Evolutionary conservation across 2,329 filamentous ascomycete genomes (phyloP).

Genomic region (Tolypocladium sp.): DNA sequence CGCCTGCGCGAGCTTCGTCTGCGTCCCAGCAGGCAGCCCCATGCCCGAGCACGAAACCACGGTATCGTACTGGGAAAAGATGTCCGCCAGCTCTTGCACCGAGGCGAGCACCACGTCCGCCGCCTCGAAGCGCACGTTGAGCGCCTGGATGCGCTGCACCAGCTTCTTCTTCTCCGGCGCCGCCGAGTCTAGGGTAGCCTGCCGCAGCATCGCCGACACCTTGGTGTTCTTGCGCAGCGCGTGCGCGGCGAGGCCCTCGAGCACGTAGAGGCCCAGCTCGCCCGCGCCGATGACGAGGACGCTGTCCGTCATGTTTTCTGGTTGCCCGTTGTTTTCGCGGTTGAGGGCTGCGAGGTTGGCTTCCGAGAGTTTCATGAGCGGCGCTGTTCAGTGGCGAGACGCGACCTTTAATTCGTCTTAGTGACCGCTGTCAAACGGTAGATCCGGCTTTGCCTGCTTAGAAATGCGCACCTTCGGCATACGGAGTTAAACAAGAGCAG

Average conservation of each 20-base stretch:
- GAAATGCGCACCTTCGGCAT: background rate
- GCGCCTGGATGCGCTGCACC: conserved; percentile 21
- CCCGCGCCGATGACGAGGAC: conserved; percentile 58
- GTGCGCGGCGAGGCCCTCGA: conserved; percentile 40
- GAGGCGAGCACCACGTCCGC: conserved; percentile 34
- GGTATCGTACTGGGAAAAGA: conserved; percentile 38
- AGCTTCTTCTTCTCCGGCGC: conserved; percentile 25
- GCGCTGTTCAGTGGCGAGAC: background rate
- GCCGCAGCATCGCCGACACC: conserved; percentile 47
- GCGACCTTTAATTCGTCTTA: background rate
- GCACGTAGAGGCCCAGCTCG: conserved; percentile 51
- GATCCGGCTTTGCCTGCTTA: background rate
- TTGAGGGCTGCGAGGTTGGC: conserved; percentile 6
- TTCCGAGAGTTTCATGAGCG: conserved; percentile 5
- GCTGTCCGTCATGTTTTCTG: conserved; percentile 13
- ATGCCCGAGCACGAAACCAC: conserved; percentile 57
- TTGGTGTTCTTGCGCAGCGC: conserved; percentile 23
- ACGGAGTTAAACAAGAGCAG: background rate
- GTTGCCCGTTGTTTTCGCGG: conserved; percentile 2
- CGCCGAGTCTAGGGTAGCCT: conserved; percentile 30
- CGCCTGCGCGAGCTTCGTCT: conserved; percentile 48
- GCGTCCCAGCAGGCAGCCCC: conserved; percentile 41
- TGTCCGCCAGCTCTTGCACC: conserved; percentile 24
- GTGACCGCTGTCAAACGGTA: background rate
- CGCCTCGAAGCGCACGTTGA: conserved; percentile 30